Base-by-base conservation (phyloP, 768 basidiomycete species). In the Crepidotus variabilis region DNA sequence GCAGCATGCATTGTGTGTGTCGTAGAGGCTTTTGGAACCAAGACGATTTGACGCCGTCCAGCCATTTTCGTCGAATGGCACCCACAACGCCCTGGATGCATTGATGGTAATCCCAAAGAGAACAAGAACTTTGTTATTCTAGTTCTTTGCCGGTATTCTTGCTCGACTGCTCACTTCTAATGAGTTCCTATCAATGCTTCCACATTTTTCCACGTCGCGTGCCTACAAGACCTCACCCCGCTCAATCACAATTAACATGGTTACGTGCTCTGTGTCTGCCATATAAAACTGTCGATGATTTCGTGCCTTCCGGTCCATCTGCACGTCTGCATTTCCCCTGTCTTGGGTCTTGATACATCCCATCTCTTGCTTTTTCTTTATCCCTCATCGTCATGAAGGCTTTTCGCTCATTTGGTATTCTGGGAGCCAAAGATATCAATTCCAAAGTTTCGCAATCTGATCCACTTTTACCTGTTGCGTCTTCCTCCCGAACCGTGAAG, bases 351-450 rank as follows among this genome's bases (percentile, higher is more conserved):
- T 5, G 28, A 28, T 28, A 28, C 28, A 4, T 28, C 4, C 28
- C 28, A 28, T 28, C 28, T 28, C 28, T 28, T 28, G 28, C 28
- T 28, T 28, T 28, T 28, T 28, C 28, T 28, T 11, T 4, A 14
- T 11, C 39, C 13, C 39, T 43, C 13, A 16, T 16, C 39, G 67
- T 69, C 54, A 67, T 82, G 43, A 75, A 72, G 57, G 78, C 74
- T 51, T 73, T 84, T 65, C 77, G 78, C 52, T 84, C 84, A 10
- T 74, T 86, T 48, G 73, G 82, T 35, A 70, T 76, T 47, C 73
- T 85, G 50, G 71, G 74, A 33, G 69, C 72, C 18, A 75, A 72
- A 28, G 34, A 48, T 52, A 74, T 73, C 14, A 79, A 76, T 57
- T 68, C 72, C 1, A 58, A 60, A 59, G 13, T 54, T 11, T 51